Percentiles rank a stretch among this genome's conserved stretches.
phyloP scores from a whole-genome alignment of 176 grass and related monocot genomes.

The Themeda triandra region DNA sequence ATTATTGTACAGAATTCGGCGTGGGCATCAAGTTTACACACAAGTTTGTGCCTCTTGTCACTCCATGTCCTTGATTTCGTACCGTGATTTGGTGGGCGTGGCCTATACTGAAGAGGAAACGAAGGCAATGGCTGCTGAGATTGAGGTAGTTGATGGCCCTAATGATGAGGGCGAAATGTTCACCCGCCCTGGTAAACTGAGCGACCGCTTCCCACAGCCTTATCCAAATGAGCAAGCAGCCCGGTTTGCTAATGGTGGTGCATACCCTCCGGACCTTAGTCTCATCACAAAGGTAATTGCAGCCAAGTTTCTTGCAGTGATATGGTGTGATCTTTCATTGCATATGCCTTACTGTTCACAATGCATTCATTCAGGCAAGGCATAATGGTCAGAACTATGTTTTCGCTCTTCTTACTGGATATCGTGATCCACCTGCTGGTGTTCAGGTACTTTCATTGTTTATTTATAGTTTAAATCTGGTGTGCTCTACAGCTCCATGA shows the following conservation, averaged over 20 bases:
- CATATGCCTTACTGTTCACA: background rate
- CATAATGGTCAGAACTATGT: conserved; percentile 96
- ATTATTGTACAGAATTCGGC: conserved; percentile 62
- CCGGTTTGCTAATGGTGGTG: conserved; percentile 93
- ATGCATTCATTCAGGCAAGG: conserved; percentile 56
- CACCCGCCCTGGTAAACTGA: conserved; percentile 81
- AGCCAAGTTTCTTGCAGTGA: background rate
- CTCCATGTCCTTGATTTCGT: conserved; percentile 95
- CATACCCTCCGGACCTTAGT: conserved; percentile 95
- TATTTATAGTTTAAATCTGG: background rate
- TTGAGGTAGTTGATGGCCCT: conserved; percentile 93
- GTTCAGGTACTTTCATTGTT: conserved; percentile 52
- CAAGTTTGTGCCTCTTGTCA: conserved; percentile 98
- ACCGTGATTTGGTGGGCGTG: conserved; percentile 92
- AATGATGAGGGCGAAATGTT: conserved; percentile 98
- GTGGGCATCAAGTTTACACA: conserved; percentile 96
- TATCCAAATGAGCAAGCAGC: conserved; percentile 96
- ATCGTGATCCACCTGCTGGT: conserved; percentile 97
- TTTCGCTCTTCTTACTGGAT: conserved; percentile 96
- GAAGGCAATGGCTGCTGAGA: conserved; percentile 98
- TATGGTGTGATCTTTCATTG: background rate
- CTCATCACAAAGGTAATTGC: conserved; percentile 85
- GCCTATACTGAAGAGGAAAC: conserved; percentile 97
- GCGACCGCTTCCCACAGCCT: conserved; percentile 90
- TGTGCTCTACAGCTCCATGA: background rate